phyloP scores from a whole-genome alignment of 1,139 yeast species.

The Debaryomycetaceae sp. region DNA sequence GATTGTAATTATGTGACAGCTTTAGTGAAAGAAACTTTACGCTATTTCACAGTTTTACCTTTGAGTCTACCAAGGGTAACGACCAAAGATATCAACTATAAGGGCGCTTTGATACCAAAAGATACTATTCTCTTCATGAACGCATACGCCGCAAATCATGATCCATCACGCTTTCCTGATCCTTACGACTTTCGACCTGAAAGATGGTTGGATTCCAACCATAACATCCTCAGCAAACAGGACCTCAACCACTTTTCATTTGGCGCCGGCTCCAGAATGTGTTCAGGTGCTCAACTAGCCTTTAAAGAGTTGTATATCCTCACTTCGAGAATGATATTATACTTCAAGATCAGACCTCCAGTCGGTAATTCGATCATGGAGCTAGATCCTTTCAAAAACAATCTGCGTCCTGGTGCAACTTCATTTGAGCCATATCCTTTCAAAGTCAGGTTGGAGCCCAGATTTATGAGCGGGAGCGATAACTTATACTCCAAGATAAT shows the following conservation, averaged over 20 bases:
- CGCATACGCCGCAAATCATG: constrained; percentile 71
- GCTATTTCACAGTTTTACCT: constrained; percentile 66
- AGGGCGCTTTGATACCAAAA: constrained; percentile 44
- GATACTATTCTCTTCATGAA: constrained; percentile 62
- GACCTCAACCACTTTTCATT: constrained; percentile 52
- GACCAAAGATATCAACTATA: constrained; percentile 44
- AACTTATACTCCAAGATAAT: constrained; percentile 16
- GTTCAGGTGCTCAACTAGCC: constrained; percentile 65
- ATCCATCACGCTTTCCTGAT: constrained; percentile 38
- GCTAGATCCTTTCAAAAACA: constrained; percentile 47
- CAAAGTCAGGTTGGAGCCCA: constrained; percentile 28
- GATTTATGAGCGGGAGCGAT: constrained; percentile 19
- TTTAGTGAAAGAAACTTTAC: constrained; percentile 56
- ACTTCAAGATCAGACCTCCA: constrained; percentile 43
- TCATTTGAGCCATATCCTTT: constrained; percentile 57
- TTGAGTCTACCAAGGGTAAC: constrained; percentile 62
- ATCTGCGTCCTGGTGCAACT: constrained; percentile 49
- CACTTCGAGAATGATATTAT: constrained; percentile 27
- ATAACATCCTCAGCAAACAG: constrained; percentile 15
- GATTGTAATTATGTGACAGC: constrained; percentile 53
- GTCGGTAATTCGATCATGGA: constrained; percentile 28
- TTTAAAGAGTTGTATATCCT: constrained; percentile 55
- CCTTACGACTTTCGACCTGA: constrained; percentile 57
- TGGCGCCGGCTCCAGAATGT: constrained; percentile 69
- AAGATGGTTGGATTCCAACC: constrained; percentile 46